Conservation (phyloP, 2,329 filamentous ascomycete species). For the Sclerotinia nivalis region DNA sequence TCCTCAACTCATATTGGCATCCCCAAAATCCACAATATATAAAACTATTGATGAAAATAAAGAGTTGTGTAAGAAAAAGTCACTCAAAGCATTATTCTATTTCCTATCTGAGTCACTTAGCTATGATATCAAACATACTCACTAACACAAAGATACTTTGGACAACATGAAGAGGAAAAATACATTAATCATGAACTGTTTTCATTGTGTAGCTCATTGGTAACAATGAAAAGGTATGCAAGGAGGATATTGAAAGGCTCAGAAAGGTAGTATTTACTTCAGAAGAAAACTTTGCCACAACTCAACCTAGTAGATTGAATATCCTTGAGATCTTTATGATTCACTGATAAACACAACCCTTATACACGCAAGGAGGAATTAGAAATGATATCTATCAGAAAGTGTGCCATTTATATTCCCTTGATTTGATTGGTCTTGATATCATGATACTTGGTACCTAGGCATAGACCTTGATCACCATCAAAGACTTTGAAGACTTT, state of each 20-base stretch:
- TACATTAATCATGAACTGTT: too few relatives aligned
- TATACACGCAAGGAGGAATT: background rate
- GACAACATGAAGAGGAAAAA: background rate
- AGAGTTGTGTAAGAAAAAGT: background rate
- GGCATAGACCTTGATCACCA: too few relatives aligned
- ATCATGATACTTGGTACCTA: background rate
- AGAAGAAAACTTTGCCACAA: too few relatives aligned
- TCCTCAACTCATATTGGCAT: background rate
- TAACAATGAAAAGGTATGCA: too few relatives aligned
- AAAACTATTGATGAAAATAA: background rate
- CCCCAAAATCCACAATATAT: background rate
- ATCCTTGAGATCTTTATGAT: background rate
- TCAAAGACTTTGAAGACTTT: too few relatives aligned
- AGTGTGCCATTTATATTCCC: background rate
- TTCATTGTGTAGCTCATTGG: too few relatives aligned
- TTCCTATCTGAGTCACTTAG: background rate
- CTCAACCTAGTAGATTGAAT: background rate
- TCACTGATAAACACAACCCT: background rate
- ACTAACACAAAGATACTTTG: too few relatives aligned
- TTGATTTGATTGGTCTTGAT: background rate
- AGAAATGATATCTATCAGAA: background rate
- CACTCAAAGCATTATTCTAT: background rate
- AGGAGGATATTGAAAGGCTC: too few relatives aligned
- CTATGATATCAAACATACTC: background rate
- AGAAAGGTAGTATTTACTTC: too few relatives aligned